phyloP scores from a whole-genome alignment of 1,284 basidiomycete species.

The Chalciporus sp. region DNA sequence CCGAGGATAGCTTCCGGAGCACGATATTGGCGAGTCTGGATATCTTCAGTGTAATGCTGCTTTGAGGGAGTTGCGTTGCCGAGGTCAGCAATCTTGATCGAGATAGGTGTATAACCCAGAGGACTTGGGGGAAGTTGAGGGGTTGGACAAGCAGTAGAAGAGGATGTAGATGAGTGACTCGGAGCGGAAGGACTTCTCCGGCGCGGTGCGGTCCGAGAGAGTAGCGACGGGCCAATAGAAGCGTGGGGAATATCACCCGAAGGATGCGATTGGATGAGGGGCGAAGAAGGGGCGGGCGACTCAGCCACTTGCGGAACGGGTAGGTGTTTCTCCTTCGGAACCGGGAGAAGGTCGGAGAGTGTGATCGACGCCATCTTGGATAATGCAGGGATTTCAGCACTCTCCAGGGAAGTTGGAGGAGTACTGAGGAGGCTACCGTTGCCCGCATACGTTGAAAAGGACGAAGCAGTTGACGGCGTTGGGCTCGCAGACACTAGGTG shows the following conservation, averaged over 20 bases:
- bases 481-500: constrained; percentile 28
- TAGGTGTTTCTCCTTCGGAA: constrained; percentile 5
- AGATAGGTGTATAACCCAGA: constrained; percentile 51
- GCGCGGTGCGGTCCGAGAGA: constrained; percentile 66
- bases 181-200: constrained; percentile 33
- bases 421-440: constrained; percentile 47
- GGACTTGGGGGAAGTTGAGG: constrained; percentile 28
- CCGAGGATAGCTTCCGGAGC: constrained; percentile 91
- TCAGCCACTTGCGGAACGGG: background rate
- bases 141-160: constrained; percentile 28
- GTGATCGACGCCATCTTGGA: constrained; percentile 42
- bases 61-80: constrained; percentile 85
- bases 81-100: constrained; percentile 91
- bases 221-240: constrained; percentile 54
- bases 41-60: constrained; percentile 90
- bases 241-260: constrained; percentile 22
- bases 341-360: constrained; percentile 25
- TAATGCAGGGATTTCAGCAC: constrained; percentile 47
- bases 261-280: constrained; percentile 29
- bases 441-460: constrained; percentile 46
- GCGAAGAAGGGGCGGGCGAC: constrained; percentile 18
- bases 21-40: constrained; percentile 92
- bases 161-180: constrained; percentile 22
- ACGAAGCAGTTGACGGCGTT: constrained; percentile 48
- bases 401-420: constrained; percentile 55